Conservation (phyloP, 306 rosid genomes). For the Neltuma alba region DNA sequence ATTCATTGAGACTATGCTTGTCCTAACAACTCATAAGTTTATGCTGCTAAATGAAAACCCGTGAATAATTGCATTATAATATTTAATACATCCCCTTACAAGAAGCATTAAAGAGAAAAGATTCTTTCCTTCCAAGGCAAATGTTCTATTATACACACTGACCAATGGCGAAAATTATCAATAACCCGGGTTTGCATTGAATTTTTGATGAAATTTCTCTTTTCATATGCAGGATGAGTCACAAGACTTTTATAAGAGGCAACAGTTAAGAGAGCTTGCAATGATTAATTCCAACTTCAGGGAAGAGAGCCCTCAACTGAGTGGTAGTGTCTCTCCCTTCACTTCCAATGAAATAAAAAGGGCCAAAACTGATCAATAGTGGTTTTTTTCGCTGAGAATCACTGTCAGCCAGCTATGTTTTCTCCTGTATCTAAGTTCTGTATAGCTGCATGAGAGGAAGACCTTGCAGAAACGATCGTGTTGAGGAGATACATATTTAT, state of each 20-base stretch:
- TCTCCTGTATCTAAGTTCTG: slow-evolving; percentile 44
- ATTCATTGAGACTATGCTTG: background rate
- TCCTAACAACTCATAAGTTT: no score
- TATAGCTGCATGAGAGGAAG: slow-evolving; percentile 42
- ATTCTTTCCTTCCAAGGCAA: slow-evolving; percentile 9
- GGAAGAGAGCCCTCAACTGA: slow-evolving; percentile 63
- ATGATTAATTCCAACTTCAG: slow-evolving; percentile 59
- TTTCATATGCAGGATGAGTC: slow-evolving; percentile 71
- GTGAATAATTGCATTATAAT: no score
- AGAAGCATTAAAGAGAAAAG: no score
- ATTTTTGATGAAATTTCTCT: background rate
- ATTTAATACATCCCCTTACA: no score
- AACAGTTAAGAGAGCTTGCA: slow-evolving; percentile 62
- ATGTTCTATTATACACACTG: background rate
- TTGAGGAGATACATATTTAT: slow-evolving; percentile 46
- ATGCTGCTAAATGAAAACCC: no score
- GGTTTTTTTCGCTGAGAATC: slow-evolving; percentile 24
- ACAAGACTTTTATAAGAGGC: slow-evolving; percentile 75
- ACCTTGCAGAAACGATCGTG: slow-evolving; percentile 36
- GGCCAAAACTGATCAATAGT: slow-evolving; percentile 69
- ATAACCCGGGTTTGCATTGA: background rate
- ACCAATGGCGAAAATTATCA: background rate
- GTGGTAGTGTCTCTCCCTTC: slow-evolving; percentile 70
- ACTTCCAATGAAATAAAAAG: slow-evolving; percentile 76
- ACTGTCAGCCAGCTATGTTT: slow-evolving; percentile 36